These are phyloP conservation scores for Monosporascus sp. DNA, from an alignment of 2,329 filamentous ascomycete species.

Conservation along the genomic window DNA sequence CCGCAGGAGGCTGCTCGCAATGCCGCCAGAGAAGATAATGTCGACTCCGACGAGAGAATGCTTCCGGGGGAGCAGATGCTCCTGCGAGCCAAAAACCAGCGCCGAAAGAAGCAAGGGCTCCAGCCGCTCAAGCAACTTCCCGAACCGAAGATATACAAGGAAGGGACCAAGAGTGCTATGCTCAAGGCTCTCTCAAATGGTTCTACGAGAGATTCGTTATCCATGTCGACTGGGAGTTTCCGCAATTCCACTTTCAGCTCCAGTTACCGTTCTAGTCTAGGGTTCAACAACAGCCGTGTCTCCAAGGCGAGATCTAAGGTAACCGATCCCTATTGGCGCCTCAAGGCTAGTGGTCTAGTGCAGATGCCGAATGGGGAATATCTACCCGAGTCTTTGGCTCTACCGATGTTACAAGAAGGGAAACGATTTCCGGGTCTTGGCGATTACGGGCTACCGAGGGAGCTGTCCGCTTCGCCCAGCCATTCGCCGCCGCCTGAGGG, in stretches of 20 bases:
- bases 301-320: conserved; percentile 23
- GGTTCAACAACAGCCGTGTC: conserved; percentile 27
- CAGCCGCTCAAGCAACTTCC: conserved; percentile 19
- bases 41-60: conserved; percentile 5
- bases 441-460: conserved; percentile 28
- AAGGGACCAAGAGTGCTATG: conserved; percentile 26
- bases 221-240: conserved; percentile 24
- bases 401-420: conserved; percentile 38
- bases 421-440: conserved; percentile 34
- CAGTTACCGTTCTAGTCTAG: conserved; percentile 28
- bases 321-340: conserved; percentile 31
- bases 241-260: conserved; percentile 29
- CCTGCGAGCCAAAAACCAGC: conserved; percentile 23
- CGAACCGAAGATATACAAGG: conserved; percentile 17
- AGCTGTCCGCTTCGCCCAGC: conserved; percentile 12
- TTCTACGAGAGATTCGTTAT: conserved; percentile 19
- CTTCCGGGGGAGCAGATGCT: conserved; percentile 16
- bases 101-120: conserved; percentile 22
- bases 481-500: conserved; percentile 10
- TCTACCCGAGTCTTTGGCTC: conserved; percentile 45
- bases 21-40: conserved; percentile 13
- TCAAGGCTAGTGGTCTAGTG: conserved; percentile 36
- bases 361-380: conserved; percentile 50
- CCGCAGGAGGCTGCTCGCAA: conserved; percentile 20
- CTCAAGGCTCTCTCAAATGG: conserved; percentile 21